Base-by-base conservation (phyloP, 192 early-diverging fungal genomes). In the Umbelopsis sp. region DNA sequence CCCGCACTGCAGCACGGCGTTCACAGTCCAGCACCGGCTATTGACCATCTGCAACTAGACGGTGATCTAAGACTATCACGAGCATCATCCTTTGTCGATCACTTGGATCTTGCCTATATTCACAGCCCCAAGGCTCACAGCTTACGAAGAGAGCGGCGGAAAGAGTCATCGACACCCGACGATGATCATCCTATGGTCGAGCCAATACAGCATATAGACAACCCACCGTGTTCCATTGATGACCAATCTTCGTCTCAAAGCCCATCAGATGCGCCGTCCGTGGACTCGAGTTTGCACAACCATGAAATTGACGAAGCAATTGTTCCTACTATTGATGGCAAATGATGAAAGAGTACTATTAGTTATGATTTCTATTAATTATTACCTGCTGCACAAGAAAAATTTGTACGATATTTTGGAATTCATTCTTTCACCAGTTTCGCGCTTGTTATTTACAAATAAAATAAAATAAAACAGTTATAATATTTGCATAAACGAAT, bases 81-180 rank as follows among this genome's bases (percentile, higher is more conserved):
- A 34, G 29, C 56, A 34, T 62, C 56, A 14, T 62, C 56, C 11
- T 62, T 62, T 62, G 56, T 62, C 17, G 56, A 62, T 26, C 56
- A 26, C 31, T 20, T 62, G 31, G 56, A 62, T 20, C 26, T 62
- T 2, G 29, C 56, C 17, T 62, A 62, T 26, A 32, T 20, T 17
- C 29, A 62, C 12, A 62, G 56, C 8, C 56, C 56, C 26, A 62
- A 62, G 26, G 16, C 5, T 5, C 14, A 17, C 14, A 34, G 34
- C 2, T 62, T 16, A 29, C 10, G 47, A 49, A 3, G 47, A 21
- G 47, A 21, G 14, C 47, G 47, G 1, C 20, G 47, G n/a, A 49
- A 21, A 49, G 47, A 21, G 38, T 6, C 12, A 1, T 41, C 38
- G 7, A 41, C 38, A 6, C 7, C 38, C 38, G 2, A 41, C 38